Percentiles rank a stretch among this genome's conserved stretches.
Evolutionary conservation across 2,329 filamentous ascomycete genomes (phyloP).

Genomic region (Trichoderma simmonsii): DNA sequence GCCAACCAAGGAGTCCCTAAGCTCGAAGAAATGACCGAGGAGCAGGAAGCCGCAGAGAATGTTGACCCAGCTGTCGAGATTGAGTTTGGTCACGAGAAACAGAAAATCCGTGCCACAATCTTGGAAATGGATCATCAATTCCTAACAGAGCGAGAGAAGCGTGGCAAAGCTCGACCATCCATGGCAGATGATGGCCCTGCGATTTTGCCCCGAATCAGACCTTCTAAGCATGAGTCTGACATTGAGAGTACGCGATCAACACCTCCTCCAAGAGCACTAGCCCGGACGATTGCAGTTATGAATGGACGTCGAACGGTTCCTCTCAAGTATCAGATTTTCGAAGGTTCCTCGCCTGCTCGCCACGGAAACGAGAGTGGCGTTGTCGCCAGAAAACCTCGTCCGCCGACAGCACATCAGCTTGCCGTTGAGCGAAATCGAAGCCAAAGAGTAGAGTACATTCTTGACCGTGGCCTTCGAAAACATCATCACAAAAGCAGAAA

Average conservation of each 20-base stretch:
- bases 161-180: constrained; percentile 41
- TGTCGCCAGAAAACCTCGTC: constrained; percentile 63
- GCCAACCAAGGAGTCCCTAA: constrained; percentile 67
- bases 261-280: constrained; percentile 37
- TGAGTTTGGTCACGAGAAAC: constrained; percentile 68
- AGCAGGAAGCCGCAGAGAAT: constrained; percentile 67
- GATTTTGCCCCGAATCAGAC: constrained; percentile 60
- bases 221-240: constrained; percentile 57
- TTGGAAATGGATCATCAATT: constrained; percentile 72
- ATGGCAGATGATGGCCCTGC: constrained; percentile 53
- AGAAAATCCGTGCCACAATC: constrained; percentile 71
- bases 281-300: constrained; percentile 25
- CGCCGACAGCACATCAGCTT: constrained; percentile 76
- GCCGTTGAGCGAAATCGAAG: constrained; percentile 76
- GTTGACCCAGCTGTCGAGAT: constrained; percentile 69
- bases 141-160: constrained; percentile 60
- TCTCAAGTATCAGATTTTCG: constrained; percentile 59
- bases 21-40: constrained; percentile 61
- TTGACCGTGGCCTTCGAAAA: constrained; percentile 69
- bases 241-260: constrained; percentile 45
- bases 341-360: constrained; percentile 58
- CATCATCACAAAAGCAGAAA: constrained; percentile 63
- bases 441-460: constrained; percentile 76
- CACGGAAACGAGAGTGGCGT: constrained; percentile 52
- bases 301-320: constrained; percentile 42